phyloP scores from a whole-genome alignment of 148 eudicot genomes.

The Hydrangea macrophylla region DNA sequence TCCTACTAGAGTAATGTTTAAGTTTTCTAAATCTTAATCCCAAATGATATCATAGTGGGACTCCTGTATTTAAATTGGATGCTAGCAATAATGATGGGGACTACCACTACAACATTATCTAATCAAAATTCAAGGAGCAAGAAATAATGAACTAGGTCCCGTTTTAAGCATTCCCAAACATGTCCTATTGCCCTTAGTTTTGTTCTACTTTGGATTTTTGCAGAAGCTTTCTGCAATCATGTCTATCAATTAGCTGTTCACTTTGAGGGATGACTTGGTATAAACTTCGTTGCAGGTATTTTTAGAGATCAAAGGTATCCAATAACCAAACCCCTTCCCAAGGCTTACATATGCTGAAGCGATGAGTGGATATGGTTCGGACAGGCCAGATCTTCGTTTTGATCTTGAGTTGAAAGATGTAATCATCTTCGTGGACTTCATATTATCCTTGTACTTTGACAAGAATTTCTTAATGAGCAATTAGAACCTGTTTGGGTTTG shows the following conservation, averaged over 20 bases:
- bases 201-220: no score
- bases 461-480: background rate
- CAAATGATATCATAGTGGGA: no score
- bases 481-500: background rate
- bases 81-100: no score
- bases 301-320: conserved; percentile 81
- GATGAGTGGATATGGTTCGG: conserved; percentile 91
- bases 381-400: conserved; percentile 93
- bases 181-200: no score
- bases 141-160: no score
- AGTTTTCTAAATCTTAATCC: no score
- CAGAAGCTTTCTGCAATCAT: background rate
- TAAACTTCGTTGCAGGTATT: conserved; percentile 72
- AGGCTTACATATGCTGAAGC: conserved; percentile 96
- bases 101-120: no score
- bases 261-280: background rate
- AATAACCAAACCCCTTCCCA: conserved; percentile 87
- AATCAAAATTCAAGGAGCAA: no score
- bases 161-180: no score
- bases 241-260: background rate
- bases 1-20: no score
- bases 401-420: conserved; percentile 90
- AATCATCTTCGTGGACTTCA: conserved; percentile 18
- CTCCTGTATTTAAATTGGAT: no score
- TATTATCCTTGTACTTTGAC: background rate